Conservation (phyloP, 306 rosid genomes). For the Vigna nakashimae region DNA sequence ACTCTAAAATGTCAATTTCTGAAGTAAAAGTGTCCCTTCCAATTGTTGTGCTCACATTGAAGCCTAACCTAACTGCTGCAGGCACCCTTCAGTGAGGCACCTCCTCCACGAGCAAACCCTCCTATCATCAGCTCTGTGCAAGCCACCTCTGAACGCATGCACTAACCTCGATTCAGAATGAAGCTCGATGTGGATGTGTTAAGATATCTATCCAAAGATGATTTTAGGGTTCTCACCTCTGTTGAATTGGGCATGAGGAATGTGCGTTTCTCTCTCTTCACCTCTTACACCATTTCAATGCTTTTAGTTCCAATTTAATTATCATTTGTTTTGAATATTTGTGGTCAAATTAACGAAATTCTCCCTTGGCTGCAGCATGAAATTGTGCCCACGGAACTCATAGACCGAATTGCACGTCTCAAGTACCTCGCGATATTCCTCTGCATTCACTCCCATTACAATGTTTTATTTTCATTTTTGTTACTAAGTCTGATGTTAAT, state of each 20-base stretch:
- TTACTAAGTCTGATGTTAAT: background rate
- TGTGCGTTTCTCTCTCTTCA: conserved; percentile 44
- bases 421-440: conserved; percentile 5
- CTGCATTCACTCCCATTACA: background rate
- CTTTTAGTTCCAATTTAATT: background rate
- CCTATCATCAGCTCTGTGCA: no score
- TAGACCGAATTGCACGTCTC: conserved; percentile 70
- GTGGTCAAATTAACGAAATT: background rate
- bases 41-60: no score
- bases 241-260: conserved; percentile 96
- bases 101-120: no score
- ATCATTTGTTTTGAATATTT: background rate
- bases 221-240: conserved; percentile 93
- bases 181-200: conserved; percentile 82
- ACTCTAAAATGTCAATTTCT: no score
- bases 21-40: no score
- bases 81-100: no score
- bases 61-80: no score
- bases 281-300: background rate
- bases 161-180: conserved; percentile 42
- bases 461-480: background rate
- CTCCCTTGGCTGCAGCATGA: conserved; percentile 66
- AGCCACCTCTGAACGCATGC: no score
- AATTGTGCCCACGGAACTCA: conserved; percentile 78
- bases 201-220: conserved; percentile 87